These are phyloP conservation scores for Juncus inflexus DNA, from an alignment of 176 grass and related monocot species.

Conservation along the genomic window DNA sequence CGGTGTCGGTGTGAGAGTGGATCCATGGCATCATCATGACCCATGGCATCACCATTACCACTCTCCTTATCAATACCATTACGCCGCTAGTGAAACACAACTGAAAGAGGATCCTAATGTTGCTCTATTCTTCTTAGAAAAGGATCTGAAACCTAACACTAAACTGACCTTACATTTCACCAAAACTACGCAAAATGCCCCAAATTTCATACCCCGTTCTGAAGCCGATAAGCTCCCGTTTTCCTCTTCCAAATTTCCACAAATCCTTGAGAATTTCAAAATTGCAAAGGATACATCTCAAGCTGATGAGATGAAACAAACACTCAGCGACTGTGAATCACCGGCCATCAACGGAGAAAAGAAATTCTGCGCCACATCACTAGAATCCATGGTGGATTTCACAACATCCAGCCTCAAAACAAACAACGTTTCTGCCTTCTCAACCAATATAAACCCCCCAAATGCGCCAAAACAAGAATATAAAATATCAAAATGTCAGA, in stretches of 20 bases:
- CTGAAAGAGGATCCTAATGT: slow-evolving; percentile 49
- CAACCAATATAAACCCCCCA: neutral
- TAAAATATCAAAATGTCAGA: neutral
- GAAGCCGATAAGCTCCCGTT: slow-evolving; percentile 29
- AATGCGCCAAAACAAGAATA: slow-evolving; percentile 12
- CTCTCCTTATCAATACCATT: slow-evolving; percentile 8
- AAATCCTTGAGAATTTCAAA: slow-evolving; percentile 34
- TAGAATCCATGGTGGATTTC: slow-evolving; percentile 50
- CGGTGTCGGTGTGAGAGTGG: too few species aligned
- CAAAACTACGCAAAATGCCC: neutral
- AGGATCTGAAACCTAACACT: slow-evolving; percentile 33
- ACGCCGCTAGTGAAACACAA: slow-evolving; percentile 59
- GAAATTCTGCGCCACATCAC: slow-evolving; percentile 35
- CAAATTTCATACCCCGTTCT: slow-evolving; percentile 13
- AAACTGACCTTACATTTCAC: slow-evolving; percentile 45
- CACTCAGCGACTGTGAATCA: slow-evolving; percentile 38
- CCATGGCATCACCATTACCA: too few species aligned
- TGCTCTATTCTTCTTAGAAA: slow-evolving; percentile 29
- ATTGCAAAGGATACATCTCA: slow-evolving; percentile 7
- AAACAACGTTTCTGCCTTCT: neutral
- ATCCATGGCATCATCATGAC: too few species aligned
- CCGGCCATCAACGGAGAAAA: neutral
- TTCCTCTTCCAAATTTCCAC: slow-evolving; percentile 24
- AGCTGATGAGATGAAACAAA: slow-evolving; percentile 26
- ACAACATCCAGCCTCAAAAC: slow-evolving; percentile 27